phyloP scores from a whole-genome alignment of 2,329 filamentous ascomycete genomes.

The Pseudogymnoascus sp. region DNA sequence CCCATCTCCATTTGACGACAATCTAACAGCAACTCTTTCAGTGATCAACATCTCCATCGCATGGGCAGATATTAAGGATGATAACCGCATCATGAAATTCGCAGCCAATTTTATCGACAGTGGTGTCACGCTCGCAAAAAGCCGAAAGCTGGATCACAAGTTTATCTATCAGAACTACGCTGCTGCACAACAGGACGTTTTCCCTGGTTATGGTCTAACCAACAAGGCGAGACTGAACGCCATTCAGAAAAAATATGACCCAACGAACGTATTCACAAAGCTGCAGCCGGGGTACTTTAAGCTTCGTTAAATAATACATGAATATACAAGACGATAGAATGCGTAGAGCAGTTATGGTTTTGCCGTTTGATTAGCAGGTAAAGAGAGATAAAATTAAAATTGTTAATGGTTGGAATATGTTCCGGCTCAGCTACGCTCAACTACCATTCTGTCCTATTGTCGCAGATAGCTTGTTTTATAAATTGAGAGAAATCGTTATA shows the following conservation, averaged over 20 bases:
- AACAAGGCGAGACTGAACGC: slow-evolving; percentile 23
- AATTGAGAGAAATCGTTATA: too few relatives aligned
- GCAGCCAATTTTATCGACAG: neutral
- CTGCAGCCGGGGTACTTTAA: slow-evolving; percentile 16
- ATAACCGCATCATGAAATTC: neutral
- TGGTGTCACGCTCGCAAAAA: neutral
- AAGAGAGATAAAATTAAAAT: too few relatives aligned
- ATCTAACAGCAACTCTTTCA: neutral
- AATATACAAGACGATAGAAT: neutral
- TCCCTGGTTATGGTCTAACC: slow-evolving; percentile 28
- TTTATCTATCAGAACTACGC: slow-evolving; percentile 33
- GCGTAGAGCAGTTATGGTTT: neutral
- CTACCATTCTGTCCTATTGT: too few relatives aligned
- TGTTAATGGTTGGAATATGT: too few relatives aligned
- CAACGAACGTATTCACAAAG: slow-evolving; percentile 21
- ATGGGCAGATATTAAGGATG: neutral
- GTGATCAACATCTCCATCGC: neutral
- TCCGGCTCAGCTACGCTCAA: too few relatives aligned
- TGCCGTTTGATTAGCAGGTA: too few relatives aligned
- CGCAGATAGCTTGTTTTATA: too few relatives aligned
- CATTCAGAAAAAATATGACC: slow-evolving; percentile 22
- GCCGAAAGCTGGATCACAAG: slow-evolving; percentile 5
- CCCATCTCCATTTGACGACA: neutral
- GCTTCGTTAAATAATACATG: neutral
- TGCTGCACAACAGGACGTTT: slow-evolving; percentile 26